These are phyloP conservation scores for Paxillus involutus DNA, from an alignment of 768 basidiomycete species.

Conservation along the genomic window DNA sequence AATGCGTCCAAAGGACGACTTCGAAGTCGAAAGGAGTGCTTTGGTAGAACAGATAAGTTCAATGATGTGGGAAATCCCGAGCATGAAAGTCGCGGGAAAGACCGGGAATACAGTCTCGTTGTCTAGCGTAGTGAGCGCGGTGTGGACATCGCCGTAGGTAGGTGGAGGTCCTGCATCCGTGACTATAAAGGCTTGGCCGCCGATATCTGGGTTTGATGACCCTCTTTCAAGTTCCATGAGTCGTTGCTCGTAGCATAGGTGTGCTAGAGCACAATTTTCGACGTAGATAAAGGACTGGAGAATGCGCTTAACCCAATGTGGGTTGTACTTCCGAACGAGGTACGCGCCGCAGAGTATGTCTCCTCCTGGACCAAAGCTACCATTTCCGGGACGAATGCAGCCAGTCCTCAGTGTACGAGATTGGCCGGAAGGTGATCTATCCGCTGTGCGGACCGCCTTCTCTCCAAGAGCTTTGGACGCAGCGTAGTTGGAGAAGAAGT, in stretches of 20 bases:
- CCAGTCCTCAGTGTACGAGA: constrained; percentile 56
- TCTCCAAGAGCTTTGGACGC: constrained; percentile 64
- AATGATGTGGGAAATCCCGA: constrained; percentile 58
- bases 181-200: constrained; percentile 68
- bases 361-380: constrained; percentile 72
- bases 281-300: constrained; percentile 71
- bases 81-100: constrained; percentile 63
- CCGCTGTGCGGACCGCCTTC: constrained; percentile 40
- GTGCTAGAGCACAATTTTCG: constrained; percentile 73
- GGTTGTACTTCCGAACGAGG: constrained; percentile 57
- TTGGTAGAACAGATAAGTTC: constrained; percentile 55
- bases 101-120: constrained; percentile 54
- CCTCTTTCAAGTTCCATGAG: constrained; percentile 54
- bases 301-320: constrained; percentile 58
- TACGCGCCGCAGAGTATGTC: constrained; percentile 68
- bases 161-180: constrained; percentile 64
- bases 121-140: constrained; percentile 52
- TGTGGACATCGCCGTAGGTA: constrained; percentile 65
- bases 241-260: constrained; percentile 71
- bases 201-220: constrained; percentile 56
- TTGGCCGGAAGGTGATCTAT: constrained; percentile 34
- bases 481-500: constrained; percentile 81
- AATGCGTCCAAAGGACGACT: constrained; percentile 25
- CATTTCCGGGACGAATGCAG: constrained; percentile 77
- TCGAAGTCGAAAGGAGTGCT: constrained; percentile 34